Base-by-base conservation (phyloP, 148 eudicot species). In the Rhododendron ferrugineum region DNA sequence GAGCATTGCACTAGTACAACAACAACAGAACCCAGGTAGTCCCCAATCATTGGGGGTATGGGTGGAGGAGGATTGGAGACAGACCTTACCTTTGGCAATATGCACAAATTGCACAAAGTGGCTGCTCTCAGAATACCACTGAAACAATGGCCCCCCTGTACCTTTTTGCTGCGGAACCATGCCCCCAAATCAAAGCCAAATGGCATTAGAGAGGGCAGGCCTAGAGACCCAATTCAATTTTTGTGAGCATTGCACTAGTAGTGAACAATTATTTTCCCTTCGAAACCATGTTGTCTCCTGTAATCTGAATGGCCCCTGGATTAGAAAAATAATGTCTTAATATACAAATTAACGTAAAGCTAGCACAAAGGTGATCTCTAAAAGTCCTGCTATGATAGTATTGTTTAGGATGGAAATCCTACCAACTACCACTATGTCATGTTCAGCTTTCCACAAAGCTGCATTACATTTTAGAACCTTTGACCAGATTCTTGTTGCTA, bases 381-480 rank as follows among this genome's bases (percentile, higher is more conserved):
- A 47, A 18, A 37, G 46, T 79, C 82, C 36, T 79, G 18, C 7
- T 26, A 54, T 8, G 13, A 30, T 32, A 18, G 28, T 82, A 81
- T 54, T 81, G 46, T 34, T 81, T 34, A 54, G 68, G 20, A 36
- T 10, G n/a, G 70, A 14, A 22, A 34, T 81, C 47, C 58, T 40
- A 60, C 74, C 84, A 37, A 82, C 83, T 81, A 37, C 68, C 73
- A 40, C 83, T 34, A 15, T 52, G 56, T 52, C 56, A 14, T 52
- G 56, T 52, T 32, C 70, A 80, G 32, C 50, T 42, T 60, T 82
- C 44, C 30, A 37, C 52, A 82, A 18, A 82, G 22, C 84, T 60
- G 50, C 32, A 30, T 56, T 9, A 40, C 28, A 36, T 40, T 60
- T 60, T 5, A 40, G 13, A 37, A 64, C 40, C 62, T 14, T 82